Evolutionary conservation across 768 basidiomycete species (phyloP).

Genomic region (Daedaleopsis nitida): DNA sequence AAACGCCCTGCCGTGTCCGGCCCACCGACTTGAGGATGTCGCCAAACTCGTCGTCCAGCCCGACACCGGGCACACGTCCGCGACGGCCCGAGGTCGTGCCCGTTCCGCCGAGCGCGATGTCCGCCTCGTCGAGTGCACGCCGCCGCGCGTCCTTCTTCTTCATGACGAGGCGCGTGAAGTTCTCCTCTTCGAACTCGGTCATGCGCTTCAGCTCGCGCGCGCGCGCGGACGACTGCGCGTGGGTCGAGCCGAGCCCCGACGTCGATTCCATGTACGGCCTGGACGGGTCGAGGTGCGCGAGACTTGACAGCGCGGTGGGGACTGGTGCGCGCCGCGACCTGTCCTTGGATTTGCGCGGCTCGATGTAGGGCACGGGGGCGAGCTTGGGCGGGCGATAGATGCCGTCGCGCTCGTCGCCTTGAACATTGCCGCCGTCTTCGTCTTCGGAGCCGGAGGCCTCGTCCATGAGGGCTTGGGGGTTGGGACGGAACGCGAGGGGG

Average conservation of each 20-base stretch:
- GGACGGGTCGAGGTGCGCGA: slow-evolving; percentile 53
- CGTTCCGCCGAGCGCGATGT: slow-evolving; percentile 82
- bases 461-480: slow-evolving; percentile 71
- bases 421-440: slow-evolving; percentile 29
- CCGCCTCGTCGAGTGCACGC: slow-evolving; percentile 79
- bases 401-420: slow-evolving; percentile 39
- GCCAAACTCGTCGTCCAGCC: slow-evolving; percentile 82
- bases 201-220: slow-evolving; percentile 80
- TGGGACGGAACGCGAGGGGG: slow-evolving; percentile 90
- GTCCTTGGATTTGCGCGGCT: slow-evolving; percentile 50
- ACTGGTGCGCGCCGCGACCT: slow-evolving; percentile 54
- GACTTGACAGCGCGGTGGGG: slow-evolving; percentile 63
- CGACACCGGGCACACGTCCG: slow-evolving; percentile 62
- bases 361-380: slow-evolving; percentile 85
- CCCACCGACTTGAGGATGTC: slow-evolving; percentile 72
- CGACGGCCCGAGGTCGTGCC: slow-evolving; percentile 45
- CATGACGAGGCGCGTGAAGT: slow-evolving; percentile 88
- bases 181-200: slow-evolving; percentile 91
- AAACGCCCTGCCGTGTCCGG: slow-evolving; percentile 39
- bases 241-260: slow-evolving; percentile 67
- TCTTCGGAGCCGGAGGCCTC: slow-evolving; percentile 39
- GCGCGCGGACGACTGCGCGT: slow-evolving; percentile 62
- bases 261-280: slow-evolving; percentile 73
- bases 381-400: slow-evolving; percentile 87
- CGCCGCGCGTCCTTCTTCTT: slow-evolving; percentile 82